A percentile compares a stretch with the other conserved stretches of the same genome.
phyloP scores from a whole-genome alignment of 1,139 yeast species.

The Yamadazyma buinensis region DNA sequence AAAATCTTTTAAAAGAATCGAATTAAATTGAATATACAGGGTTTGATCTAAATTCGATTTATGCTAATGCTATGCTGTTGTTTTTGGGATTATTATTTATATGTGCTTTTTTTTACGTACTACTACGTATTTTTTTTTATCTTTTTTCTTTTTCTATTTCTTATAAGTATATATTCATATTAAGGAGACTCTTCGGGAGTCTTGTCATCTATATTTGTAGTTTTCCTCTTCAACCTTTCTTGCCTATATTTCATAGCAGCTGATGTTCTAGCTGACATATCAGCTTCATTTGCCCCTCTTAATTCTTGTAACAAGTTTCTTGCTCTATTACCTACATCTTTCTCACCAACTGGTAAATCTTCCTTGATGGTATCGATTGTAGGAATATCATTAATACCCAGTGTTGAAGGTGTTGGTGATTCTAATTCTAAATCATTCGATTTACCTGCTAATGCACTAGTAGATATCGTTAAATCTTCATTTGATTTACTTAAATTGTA shows the following conservation, averaged over 20 bases:
- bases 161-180: background rate
- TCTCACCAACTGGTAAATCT: constrained; percentile 19
- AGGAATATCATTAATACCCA: background rate
- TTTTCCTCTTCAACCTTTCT: constrained; percentile 21
- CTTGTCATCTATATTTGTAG: constrained; percentile 1
- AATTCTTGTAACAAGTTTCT: constrained; percentile 56
- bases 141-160: no score
- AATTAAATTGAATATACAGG: no score
- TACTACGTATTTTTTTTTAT: no score
- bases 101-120: no score
- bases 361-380: background rate
- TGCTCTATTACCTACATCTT: constrained; percentile 58
- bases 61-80: no score
- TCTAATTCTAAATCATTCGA: constrained; percentile 7
- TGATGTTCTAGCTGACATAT: constrained; percentile 14
- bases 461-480: constrained; percentile 4
- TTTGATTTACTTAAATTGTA: no score
- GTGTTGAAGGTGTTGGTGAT: constrained; percentile 13
- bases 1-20: no score
- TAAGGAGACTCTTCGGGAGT: background rate
- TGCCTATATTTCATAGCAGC: constrained; percentile 40
- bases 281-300: constrained; percentile 32
- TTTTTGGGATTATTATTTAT: no score
- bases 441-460: constrained; percentile 1
- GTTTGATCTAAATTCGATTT: no score